Evolutionary conservation across 257 asterid genomes (phyloP), one percentile per base, ranked within the genome.

Genomic region (Solanum pinnatisectum): DNA sequence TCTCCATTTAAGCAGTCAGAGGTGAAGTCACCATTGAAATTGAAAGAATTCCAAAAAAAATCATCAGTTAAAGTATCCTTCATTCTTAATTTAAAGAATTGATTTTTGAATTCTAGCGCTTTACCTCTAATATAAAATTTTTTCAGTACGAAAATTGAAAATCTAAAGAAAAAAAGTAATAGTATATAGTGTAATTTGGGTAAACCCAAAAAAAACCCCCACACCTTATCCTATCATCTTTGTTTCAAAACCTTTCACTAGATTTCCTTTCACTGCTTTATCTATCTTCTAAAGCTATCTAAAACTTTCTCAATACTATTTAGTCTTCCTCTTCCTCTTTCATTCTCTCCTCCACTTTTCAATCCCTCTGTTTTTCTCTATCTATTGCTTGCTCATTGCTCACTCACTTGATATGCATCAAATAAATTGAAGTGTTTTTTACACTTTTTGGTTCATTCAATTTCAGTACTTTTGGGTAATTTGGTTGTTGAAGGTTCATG

Each of bases 211-310:
- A 87, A 84, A 88, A 18, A 7, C 88, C 25, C 84, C 63, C 40
- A 81, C 71, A 89, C 91, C 98, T 93, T 93, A 91, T 93, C 98
- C 94, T 92, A 93, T 95, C 98, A 89, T 90, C 94, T 89, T 90
- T 74, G 63, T 87, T 35, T 40, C 76, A 84, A 87, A 84, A 74
- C 87, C 87, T 72, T 71, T 86, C 94, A 86, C 90, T 37, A 89
- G 88, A 90, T 90, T 91, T 89, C 92, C 89, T 87, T 79, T 88
- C 65, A 60, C 63, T 89, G 22, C 84, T 87, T 86, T 52, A 87
- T 65, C 83, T 74, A 52, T 88, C 83, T 72, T 86, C 87, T 33
- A 60, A 79, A 85, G 32, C 73, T 13, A 32, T 35, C 88, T 60
- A 65, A 56, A 44, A 44, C 46, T 10, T 22, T 16, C 27, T 74